Base-by-base conservation (phyloP, 108 stramenopile genomes). In the Fragilariopsis cylindrus region DNA sequence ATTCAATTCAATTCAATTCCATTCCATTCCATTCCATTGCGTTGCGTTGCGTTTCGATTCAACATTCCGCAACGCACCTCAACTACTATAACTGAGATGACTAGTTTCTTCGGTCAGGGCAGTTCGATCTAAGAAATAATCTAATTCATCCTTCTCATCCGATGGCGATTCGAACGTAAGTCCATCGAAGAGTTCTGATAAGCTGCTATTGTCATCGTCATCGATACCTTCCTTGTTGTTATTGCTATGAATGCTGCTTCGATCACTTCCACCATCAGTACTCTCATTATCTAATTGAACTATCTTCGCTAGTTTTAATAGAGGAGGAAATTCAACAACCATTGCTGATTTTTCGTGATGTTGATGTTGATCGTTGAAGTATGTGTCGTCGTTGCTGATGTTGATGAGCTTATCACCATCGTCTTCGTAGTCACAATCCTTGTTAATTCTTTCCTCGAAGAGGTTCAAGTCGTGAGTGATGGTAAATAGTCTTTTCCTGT, bases 401-500 rank as follows among this genome's bases (percentile, higher is more conserved):
- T 11, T 11, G 21, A 21, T 5, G 58, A 60, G 19, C 18, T 60
- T 40, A 30, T 7, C 58, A 9, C 41, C 58, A 40, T 9, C 11
- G 18, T 52, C 9, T 9, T 52, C 12, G 13, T 52, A 52, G 12
- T 13, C 50, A 52, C 9, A 9, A 52, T 52, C 9, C 13, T 13
- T 13, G 9, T 52, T 13, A 13, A 3, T 13, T 52, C 50, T 52
- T 13, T 52, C 9, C 9, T 63, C 62, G 62, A 63, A 13, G 15
- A 63, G 16, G 13, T 13, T 9, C 4, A 63, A 16, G 5, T 44
- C 43, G 62, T 63, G 40, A 42, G 45, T 63, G 39, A 16, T 15
- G 43, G 62, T 60, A 60, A 44, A 42, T 44, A 63, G 42, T 63
- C 16, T n/a, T 43, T 63, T 30, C 62, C 62, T n/a, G 62, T 63